Base-by-base conservation (phyloP, 108 stramenopile species). In the Skeletonema costatum region DNA sequence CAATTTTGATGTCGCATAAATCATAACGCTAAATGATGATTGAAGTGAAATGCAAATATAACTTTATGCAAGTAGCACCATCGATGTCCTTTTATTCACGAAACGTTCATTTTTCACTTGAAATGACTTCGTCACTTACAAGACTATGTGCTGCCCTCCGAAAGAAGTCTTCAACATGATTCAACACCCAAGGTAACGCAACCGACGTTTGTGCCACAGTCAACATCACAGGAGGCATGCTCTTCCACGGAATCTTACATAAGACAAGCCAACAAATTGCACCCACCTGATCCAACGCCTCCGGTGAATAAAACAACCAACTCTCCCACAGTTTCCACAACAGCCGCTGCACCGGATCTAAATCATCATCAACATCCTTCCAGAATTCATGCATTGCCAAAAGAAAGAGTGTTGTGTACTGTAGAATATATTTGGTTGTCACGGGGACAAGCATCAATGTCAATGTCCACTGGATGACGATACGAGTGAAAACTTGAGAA, bases 131-230 rank as follows among this genome's bases (percentile, higher is more conserved):
- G 3, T n/a, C 21, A 25, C 53, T 25, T 1, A 56, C 53, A 56
- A 56, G 19, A 10, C 19, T 25, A 60, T 80, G 64, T 5, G 90
- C 93, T n/a, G 77, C 46, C 41, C 62, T 50, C 60, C 82, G 80
- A 75, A 91, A 92, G 68, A 88, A 88, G 41, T 89, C 87, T 78
- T 94, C 93, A 29, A 89, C 87, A 30, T 85, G 67, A 50, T 84
- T 68, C 60, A 94, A 66, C 9, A 66, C 66, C 63, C 61, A 90
- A 16, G 93, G 93, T 3, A 92, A 68, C 0, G 79, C 72, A 60
- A 91, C 50, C 30, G 85, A 68, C n/a, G 79, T 76, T 44, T 90
- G 70, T 6, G 85, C 63, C 3, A 82, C 73, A 1, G 90, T 88
- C 39, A 90, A 32, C 11, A 95, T 67, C 9, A 90, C 86, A 35